Conservation (phyloP, 192 early-diverging fungal genomes). For the Gigaspora rosea region DNA sequence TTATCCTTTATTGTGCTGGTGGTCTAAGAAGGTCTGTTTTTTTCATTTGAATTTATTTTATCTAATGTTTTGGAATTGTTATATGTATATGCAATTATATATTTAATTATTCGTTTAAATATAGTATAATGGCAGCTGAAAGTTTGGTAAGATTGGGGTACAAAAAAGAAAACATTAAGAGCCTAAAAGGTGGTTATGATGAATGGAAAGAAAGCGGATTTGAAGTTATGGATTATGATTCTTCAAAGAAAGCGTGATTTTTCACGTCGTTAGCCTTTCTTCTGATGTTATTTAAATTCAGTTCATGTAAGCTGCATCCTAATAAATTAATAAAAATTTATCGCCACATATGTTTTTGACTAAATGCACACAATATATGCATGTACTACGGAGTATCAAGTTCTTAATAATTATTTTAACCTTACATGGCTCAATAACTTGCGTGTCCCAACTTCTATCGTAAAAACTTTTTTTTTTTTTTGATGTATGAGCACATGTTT, state of each 20-base stretch:
- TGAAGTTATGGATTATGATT: conserved; percentile 39
- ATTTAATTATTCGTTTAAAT: conserved; percentile 15
- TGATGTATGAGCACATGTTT: too few relatives aligned
- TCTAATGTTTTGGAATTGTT: not conserved
- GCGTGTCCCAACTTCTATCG: too few relatives aligned
- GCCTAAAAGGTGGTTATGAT: conserved; percentile 53
- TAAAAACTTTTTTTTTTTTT: too few relatives aligned
- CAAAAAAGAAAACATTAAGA: conserved; percentile 40
- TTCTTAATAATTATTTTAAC: too few relatives aligned
- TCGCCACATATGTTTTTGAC: too few relatives aligned
- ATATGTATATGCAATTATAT: not conserved
- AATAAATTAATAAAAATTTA: too few relatives aligned
- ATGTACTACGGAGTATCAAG: too few relatives aligned
- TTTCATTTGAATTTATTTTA: not conserved
- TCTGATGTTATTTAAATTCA: too few relatives aligned
- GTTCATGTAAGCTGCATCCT: too few relatives aligned
- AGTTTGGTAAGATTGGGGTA: conserved; percentile 53
- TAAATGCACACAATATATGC: too few relatives aligned
- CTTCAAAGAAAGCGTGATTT: not conserved
- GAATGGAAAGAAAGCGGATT: conserved; percentile 53
- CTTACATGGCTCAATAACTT: too few relatives aligned
- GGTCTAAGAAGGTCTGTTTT: conserved; percentile 34
- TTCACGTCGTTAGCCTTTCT: too few relatives aligned
- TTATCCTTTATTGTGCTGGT: conserved; percentile 60
- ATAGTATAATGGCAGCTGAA: conserved; percentile 52